phyloP scores from a whole-genome alignment of 495 filamentous ascomycete genomes.

The Pyrenula aspistea region DNA sequence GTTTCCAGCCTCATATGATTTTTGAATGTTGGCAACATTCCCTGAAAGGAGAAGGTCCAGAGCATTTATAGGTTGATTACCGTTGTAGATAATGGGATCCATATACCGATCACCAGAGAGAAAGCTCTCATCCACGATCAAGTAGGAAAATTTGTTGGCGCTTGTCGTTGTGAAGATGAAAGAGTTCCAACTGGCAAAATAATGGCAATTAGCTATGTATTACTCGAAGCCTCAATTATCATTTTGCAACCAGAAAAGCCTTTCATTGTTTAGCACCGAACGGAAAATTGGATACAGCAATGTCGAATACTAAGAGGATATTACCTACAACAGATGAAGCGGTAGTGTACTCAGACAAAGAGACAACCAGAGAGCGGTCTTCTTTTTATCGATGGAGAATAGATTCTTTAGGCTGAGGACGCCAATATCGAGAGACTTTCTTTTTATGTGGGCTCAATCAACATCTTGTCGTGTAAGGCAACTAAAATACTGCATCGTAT shows the following conservation, averaged over 20 bases:
- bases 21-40: neutral
- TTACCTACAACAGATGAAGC: slow-evolving; percentile 8
- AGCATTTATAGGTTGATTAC: neutral
- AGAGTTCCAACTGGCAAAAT: slow-evolving; percentile 15
- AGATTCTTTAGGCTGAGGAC: slow-evolving; percentile 38
- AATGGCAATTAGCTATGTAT: neutral
- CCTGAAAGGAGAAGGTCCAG: neutral
- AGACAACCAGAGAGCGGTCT: slow-evolving; percentile 23
- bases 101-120: neutral
- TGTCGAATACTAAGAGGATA: neutral
- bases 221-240: neutral
- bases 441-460: slow-evolving; percentile 27
- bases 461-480: slow-evolving; percentile 41
- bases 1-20: neutral
- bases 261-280: neutral
- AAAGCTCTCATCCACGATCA: slow-evolving; percentile 19
- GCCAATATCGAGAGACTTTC: slow-evolving; percentile 41
- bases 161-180: slow-evolving; percentile 26
- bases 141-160: slow-evolving; percentile 20
- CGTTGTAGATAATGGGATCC: neutral
- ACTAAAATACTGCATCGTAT: slow-evolving; percentile 32
- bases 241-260: neutral
- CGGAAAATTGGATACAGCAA: neutral
- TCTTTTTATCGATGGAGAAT: slow-evolving; percentile 18
- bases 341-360: slow-evolving; percentile 6